phyloP scores from a whole-genome alignment of 2,329 filamentous ascomycete genomes.

The Colletotrichum sp. region DNA sequence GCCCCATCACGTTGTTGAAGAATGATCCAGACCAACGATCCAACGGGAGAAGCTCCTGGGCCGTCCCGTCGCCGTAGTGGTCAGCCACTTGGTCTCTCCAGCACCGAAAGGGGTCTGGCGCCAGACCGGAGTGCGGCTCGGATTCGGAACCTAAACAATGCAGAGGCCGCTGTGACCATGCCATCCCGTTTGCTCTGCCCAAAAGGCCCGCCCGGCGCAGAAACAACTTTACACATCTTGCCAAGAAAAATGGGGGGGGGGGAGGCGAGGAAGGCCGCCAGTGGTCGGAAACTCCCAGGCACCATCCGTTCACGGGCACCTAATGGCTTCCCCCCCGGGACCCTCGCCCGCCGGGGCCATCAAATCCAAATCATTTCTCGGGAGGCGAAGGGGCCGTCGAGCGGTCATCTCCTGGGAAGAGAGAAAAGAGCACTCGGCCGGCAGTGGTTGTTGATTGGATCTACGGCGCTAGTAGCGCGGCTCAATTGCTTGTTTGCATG shows the following conservation, averaged over 20 bases:
- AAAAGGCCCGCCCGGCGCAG: not conserved
- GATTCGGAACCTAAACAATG: not conserved
- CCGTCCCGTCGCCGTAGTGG: not conserved
- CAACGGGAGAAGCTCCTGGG: not conserved
- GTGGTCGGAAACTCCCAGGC: not conserved
- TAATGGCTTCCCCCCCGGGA: not conserved
- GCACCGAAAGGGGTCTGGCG: not conserved
- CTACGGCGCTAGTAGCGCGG: not conserved
- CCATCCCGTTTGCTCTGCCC: not conserved
- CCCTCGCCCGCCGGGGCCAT: not conserved
- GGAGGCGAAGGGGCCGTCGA: not conserved
- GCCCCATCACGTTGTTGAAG: not conserved
- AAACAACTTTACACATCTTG: not conserved
- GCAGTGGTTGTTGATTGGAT: not conserved
- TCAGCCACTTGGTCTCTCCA: not conserved
- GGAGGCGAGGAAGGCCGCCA: not conserved
- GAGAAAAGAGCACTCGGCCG: not conserved
- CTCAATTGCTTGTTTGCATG: not conserved
- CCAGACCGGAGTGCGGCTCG: not conserved
- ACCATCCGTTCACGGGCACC: not conserved
- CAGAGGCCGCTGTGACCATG: not conserved
- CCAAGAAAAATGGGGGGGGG: not conserved
- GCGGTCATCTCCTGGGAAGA: not conserved
- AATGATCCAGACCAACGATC: not conserved
- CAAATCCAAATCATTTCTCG: not conserved